Evolutionary conservation across 1,284 basidiomycete genomes (phyloP), one percentile per base, ranked within the genome.

Genomic region (Lentinus polychrous): DNA sequence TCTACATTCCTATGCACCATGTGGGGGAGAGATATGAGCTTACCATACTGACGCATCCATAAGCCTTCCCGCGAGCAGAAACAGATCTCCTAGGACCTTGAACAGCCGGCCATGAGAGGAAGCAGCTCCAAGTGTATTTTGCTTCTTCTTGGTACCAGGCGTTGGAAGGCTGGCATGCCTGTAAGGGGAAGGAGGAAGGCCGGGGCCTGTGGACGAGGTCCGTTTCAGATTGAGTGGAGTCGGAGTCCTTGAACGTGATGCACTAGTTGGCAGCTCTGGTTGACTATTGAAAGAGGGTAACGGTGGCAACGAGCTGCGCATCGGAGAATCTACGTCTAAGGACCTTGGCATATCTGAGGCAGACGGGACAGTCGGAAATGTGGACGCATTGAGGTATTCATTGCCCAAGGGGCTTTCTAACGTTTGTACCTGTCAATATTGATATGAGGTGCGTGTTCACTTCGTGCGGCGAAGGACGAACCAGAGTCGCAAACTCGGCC

Each of bases 61-160:
- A 38, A 80, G 79, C 56, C 88, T 74, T 14, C 94, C 94, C 8
- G 90, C 78, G 17, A 96, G 70, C 22, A 95, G 68, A 65, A 89
- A 93, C 56, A 95, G 76, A 64, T 95, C 92, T 0, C 83, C 94
- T n/a, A 91, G 74, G 14, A 94, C 75, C 67, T 94, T 96, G 65
- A 83, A 86, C 39, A 94, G 72, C 49, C 93, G 71, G 27, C 83
- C 90, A 62, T 84, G 84, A 5, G 84, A 83, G 3, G 83, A 85
- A n/a, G 79, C 73, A 15, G 76, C 76, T 24, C 82, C 83, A 46
- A 86, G 76, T 14, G 73, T 70, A 52, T 75, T 81, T 33, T 74
- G 58, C 4, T 85, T 76, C 58, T 84, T 87, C 62, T 78, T 83
- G 10, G 66, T 60, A 5, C 70, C 55, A 40, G 68, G 66, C 32